Evolutionary conservation across 495 filamentous ascomycete genomes (phyloP).

Genomic region (Chaetomidium leptoderma): DNA sequence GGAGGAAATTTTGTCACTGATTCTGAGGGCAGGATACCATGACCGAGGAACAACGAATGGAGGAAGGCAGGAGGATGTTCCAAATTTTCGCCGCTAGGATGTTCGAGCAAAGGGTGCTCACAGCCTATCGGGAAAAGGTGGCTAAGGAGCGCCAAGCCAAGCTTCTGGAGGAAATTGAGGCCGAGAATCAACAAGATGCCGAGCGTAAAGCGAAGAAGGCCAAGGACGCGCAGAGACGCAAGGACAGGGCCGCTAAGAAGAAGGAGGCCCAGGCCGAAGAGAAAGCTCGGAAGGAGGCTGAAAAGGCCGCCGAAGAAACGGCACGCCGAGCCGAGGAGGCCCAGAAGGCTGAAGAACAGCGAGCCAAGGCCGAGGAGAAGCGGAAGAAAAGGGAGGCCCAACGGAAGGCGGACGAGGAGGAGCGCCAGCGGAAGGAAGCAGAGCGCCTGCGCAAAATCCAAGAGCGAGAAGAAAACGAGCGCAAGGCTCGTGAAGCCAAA

Average conservation of each 20-base stretch:
- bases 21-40: slow-evolving; percentile 68
- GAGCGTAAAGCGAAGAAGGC: slow-evolving; percentile 89
- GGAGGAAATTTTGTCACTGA: slow-evolving; percentile 26
- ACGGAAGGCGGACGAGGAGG: slow-evolving; percentile 84
- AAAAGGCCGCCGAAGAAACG: slow-evolving; percentile 87
- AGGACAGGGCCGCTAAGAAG: slow-evolving; percentile 80
- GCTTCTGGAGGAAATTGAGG: slow-evolving; percentile 84
- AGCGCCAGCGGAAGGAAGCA: slow-evolving; percentile 61
- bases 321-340: slow-evolving; percentile 70
- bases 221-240: slow-evolving; percentile 86
- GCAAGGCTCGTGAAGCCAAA: slow-evolving; percentile 69
- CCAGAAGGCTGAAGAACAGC: slow-evolving; percentile 75
- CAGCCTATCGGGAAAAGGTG: slow-evolving; percentile 95
- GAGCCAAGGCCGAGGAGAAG: slow-evolving; percentile 78
- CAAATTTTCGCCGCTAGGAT: slow-evolving; percentile 98
- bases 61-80: slow-evolving; percentile 97
- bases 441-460: slow-evolving; percentile 62
- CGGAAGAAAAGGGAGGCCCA: slow-evolving; percentile 90
- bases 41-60: slow-evolving; percentile 98
- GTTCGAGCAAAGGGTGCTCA: slow-evolving; percentile 97
- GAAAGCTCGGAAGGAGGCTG: slow-evolving; percentile 76
- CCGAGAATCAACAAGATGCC: slow-evolving; percentile 68
- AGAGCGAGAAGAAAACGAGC: slow-evolving; percentile 81
- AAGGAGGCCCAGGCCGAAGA: slow-evolving; percentile 87
- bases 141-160: slow-evolving; percentile 86